Evolutionary conservation across 495 filamentous ascomycete genomes (phyloP).

Genomic region (Aspergillus asperescens): DNA sequence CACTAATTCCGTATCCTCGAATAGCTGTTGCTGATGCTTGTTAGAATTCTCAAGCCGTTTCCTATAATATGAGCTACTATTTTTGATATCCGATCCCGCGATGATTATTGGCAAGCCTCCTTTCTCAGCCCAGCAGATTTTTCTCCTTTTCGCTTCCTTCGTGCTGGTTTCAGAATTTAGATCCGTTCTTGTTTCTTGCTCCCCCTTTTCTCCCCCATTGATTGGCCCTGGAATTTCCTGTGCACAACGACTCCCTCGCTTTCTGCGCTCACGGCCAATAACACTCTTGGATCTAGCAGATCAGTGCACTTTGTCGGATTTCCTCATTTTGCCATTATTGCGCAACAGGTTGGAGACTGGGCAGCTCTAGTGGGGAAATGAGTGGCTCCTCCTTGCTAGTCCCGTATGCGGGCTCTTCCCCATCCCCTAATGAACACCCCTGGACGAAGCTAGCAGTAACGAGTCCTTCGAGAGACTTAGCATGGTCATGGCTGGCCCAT

Average conservation of each 20-base stretch:
- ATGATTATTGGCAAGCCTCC: conserved; percentile 1
- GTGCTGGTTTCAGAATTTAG: conserved; percentile 12
- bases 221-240: conserved; percentile 9
- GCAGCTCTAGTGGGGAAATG: conserved; percentile 34
- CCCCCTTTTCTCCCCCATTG: conserved; percentile 6
- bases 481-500: conserved; percentile 13
- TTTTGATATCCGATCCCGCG: not conserved
- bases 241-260: not conserved
- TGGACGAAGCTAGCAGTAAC: conserved; percentile 21
- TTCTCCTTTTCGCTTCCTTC: conserved; percentile 7
- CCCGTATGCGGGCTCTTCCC: conserved; percentile 34
- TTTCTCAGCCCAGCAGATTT: not conserved
- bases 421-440: conserved; percentile 41
- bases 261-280: conserved; percentile 2
- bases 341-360: conserved; percentile 20
- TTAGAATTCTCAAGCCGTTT: not conserved
- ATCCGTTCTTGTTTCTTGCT: conserved; percentile 13
- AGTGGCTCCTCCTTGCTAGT: conserved; percentile 30
- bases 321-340: conserved; percentile 6
- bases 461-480: conserved; percentile 11
- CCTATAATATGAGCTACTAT: not conserved
- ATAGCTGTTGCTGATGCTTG: not conserved
- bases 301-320: not conserved
- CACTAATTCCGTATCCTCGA: conserved; percentile 1
- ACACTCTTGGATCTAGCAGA: not conserved